These are phyloP conservation scores for Chlamydomonas sp. DNA, from an alignment of 139 green algal genomes.

Conservation along the genomic window DNA sequence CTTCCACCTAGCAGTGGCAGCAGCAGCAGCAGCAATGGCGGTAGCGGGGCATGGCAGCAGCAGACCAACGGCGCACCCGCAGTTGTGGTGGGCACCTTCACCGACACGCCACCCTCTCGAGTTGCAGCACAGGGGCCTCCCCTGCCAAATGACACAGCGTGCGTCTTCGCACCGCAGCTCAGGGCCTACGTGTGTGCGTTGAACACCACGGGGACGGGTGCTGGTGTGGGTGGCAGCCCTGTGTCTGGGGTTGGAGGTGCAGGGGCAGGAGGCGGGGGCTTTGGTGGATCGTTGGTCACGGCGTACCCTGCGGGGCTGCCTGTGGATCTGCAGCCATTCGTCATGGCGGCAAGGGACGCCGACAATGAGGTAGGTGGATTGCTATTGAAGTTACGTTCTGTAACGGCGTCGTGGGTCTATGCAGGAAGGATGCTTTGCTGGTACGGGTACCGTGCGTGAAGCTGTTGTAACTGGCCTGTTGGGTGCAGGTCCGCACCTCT, in stretches of 20 bases:
- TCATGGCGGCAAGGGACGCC: constrained; percentile 55
- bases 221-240: no score
- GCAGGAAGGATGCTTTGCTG: background rate
- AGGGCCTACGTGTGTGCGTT: background rate
- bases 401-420: background rate
- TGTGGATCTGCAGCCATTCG: constrained; percentile 54
- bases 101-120: background rate
- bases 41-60: no score
- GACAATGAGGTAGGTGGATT: constrained; percentile 37
- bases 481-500: constrained; percentile 51
- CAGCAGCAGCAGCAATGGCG: no score
- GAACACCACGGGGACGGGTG: background rate
- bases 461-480: background rate
- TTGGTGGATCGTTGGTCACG: no score
- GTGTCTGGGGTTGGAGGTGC: background rate
- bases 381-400: background rate
- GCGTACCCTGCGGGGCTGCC: no score
- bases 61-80: background rate
- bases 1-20: no score
- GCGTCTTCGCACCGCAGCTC: background rate
- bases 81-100: background rate
- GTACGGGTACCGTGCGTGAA: background rate
- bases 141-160: background rate
- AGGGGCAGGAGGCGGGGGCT: background rate
- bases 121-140: background rate